A percentile compares a stretch with the other conserved stretches of the same genome.
phyloP scores from a whole-genome alignment of 2,329 filamentous ascomycete genomes.

The Penicillium brasilianum region DNA sequence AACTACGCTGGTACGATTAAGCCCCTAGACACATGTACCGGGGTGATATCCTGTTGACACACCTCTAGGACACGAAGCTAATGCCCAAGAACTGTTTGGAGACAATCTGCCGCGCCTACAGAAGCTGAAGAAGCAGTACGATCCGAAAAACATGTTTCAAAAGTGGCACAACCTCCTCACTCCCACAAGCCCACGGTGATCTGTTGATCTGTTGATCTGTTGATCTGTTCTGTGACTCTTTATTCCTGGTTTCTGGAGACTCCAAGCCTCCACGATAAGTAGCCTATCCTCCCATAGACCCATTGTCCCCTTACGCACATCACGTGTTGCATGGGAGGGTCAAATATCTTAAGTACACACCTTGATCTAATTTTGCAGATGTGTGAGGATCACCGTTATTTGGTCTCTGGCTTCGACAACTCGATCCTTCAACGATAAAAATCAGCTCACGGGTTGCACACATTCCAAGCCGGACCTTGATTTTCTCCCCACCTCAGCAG shows the following conservation, averaged over 20 bases:
- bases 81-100: conserved; percentile 11
- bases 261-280: background rate
- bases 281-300: background rate
- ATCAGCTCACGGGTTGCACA: background rate
- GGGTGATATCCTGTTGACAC: background rate
- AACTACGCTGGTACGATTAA: conserved; percentile 1
- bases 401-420: background rate
- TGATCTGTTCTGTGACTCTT: background rate
- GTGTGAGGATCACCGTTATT: background rate
- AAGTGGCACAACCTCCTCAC: conserved; percentile 8
- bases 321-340: background rate
- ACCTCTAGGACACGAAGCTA: background rate
- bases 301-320: background rate
- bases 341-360: background rate
- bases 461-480: no score
- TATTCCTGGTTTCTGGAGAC: background rate
- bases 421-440: background rate
- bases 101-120: conserved; percentile 7
- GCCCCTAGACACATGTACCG: background rate
- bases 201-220: background rate
- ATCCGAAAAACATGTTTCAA: conserved; percentile 11
- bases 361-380: background rate
- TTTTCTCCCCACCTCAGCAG: no score
- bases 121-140: conserved; percentile 10
- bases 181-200: background rate